A percentile compares a stretch with the other conserved stretches of the same genome.
Conservation (phyloP, 306 rosid species). For the Quercus robur region DNA sequence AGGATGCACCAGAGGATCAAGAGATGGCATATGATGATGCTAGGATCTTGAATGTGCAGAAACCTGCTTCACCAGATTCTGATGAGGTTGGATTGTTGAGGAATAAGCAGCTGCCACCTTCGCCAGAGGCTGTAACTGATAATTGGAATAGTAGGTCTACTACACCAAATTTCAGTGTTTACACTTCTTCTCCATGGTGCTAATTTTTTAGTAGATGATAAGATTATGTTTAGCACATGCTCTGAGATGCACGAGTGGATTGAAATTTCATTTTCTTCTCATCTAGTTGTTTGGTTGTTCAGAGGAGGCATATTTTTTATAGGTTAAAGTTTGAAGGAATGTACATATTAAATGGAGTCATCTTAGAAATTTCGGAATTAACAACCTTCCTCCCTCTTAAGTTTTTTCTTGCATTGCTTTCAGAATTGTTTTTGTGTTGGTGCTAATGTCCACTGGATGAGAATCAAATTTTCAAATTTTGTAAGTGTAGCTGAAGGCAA, state of each 20-base stretch:
- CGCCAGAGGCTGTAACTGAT: constrained; percentile 18
- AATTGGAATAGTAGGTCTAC: constrained; percentile 29
- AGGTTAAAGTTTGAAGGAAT: background rate
- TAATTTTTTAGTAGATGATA: background rate
- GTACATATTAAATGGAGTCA: background rate
- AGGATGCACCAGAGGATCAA: too few relatives aligned
- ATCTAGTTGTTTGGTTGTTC: background rate
- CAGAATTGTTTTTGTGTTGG: too few relatives aligned
- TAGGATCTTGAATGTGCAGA: background rate
- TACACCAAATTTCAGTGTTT: constrained; percentile 27
- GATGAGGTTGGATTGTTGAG: too few relatives aligned
- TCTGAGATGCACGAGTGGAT: background rate
- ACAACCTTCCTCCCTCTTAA: too few relatives aligned
- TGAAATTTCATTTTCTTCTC: background rate
- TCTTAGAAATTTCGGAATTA: too few relatives aligned
- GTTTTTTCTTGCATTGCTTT: too few relatives aligned
- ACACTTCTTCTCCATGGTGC: background rate
- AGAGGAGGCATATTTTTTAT: background rate
- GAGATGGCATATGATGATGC: background rate
- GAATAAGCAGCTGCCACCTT: too few relatives aligned
- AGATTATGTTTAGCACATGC: background rate
- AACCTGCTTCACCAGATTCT: background rate
- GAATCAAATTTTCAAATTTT: too few relatives aligned
- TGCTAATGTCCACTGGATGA: too few relatives aligned
- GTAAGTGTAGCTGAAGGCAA: too few relatives aligned